Conservation (phyloP, 2,329 filamentous ascomycete species). For the Pyrenochaeta sp. region DNA sequence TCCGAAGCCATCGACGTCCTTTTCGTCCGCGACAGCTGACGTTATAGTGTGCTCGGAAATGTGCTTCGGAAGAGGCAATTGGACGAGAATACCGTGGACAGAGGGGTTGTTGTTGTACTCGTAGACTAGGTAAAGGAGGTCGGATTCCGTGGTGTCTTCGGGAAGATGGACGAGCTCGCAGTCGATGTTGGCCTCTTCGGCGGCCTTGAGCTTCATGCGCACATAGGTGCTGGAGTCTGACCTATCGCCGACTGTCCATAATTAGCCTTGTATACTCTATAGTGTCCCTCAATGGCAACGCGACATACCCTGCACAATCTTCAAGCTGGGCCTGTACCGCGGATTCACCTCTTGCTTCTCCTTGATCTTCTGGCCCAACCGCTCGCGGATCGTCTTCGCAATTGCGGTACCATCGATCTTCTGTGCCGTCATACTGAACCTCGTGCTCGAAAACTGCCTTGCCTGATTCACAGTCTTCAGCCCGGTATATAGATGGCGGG, state of each 20-base stretch:
- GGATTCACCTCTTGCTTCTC: conserved; percentile 83
- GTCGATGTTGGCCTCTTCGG: conserved; percentile 89
- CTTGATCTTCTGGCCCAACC: conserved; percentile 80
- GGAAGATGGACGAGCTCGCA: conserved; percentile 88
- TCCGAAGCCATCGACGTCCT: conserved; percentile 98
- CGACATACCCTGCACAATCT: conserved; percentile 87
- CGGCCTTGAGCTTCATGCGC: conserved; percentile 99
- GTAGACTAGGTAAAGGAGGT: conserved; percentile 83
- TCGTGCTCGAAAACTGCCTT: conserved; percentile 60
- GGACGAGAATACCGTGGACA: conserved; percentile 92
- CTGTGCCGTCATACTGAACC: conserved; percentile 77
- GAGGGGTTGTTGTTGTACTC: conserved; percentile 84
- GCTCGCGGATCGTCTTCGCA: conserved; percentile 88
- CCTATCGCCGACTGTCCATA: conserved; percentile 78
- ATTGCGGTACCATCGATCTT: conserved; percentile 97
- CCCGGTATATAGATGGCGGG: conserved; percentile 28
- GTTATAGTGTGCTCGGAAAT: conserved; percentile 92
- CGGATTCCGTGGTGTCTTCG: conserved; percentile 80
- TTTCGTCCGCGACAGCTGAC: conserved; percentile 88
- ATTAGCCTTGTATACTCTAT: conserved; percentile 10
- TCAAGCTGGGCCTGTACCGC: conserved; percentile 86
- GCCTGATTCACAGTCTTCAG: conserved; percentile 2
- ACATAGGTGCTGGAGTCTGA: conserved; percentile 98
- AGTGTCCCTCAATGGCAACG: conserved; percentile 8
- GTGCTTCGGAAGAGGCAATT: conserved; percentile 87